Percentiles rank a stretch among this genome's conserved stretches.
These are phyloP conservation scores for Talaromyces liani DNA, from an alignment of 495 filamentous ascomycete genomes.

Conservation along the genomic window DNA sequence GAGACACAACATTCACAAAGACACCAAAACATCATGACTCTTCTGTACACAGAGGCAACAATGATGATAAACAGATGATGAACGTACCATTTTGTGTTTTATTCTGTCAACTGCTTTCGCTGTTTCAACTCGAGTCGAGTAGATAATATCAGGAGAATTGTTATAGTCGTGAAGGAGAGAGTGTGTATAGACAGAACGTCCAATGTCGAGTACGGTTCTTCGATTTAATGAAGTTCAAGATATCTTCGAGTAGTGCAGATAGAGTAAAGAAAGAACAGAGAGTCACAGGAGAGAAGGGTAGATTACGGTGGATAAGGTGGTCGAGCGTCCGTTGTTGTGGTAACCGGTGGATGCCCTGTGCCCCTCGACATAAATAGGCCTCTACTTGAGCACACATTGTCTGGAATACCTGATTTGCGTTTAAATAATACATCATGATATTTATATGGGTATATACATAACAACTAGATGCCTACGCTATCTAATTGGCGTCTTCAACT, in stretches of 20 bases:
- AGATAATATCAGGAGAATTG: not conserved
- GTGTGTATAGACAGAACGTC: not conserved
- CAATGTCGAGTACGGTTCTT: not conserved
- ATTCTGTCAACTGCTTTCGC: not conserved
- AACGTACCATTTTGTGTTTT: not conserved
- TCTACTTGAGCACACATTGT: not conserved
- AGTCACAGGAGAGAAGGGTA: not conserved
- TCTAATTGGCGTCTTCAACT: conserved; percentile 27
- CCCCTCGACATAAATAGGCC: not conserved
- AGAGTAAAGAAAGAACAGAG: not conserved
- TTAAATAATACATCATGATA: not conserved
- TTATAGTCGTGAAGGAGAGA: not conserved
- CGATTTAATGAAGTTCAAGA: not conserved
- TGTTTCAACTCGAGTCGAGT: not conserved
- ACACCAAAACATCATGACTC: not conserved
- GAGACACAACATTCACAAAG: not conserved
- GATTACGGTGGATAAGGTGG: not conserved
- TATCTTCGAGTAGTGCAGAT: not conserved
- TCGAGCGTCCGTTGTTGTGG: conserved; percentile 6
- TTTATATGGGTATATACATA: not conserved
- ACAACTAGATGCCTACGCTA: not conserved
- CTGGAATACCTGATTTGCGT: not conserved
- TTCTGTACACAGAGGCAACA: not conserved
- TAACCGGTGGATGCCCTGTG: not conserved
- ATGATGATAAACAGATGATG: not conserved